Percentiles rank a stretch among this genome's conserved stretches.
Conservation (phyloP, 179 eudicot species). For the Silene coronaria region DNA sequence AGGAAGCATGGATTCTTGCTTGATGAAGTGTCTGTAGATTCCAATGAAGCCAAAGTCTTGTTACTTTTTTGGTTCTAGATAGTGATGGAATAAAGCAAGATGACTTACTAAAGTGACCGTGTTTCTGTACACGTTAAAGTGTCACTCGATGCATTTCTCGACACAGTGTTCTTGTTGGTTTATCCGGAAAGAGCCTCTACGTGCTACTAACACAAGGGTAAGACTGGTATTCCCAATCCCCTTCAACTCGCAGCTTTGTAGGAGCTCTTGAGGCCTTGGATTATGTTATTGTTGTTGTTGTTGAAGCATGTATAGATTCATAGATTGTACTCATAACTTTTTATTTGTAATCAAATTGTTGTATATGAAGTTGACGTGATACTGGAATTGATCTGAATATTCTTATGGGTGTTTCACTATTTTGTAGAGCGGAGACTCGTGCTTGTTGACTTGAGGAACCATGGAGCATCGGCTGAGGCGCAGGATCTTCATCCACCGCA, state of each 20-base stretch:
- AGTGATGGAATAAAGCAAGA: neutral
- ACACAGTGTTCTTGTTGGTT: too few species aligned
- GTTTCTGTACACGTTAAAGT: neutral
- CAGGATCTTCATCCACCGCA: slow-evolving; percentile 60
- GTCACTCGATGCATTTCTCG: neutral
- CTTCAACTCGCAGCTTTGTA: neutral
- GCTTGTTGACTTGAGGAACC: slow-evolving; percentile 83
- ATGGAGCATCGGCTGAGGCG: slow-evolving; percentile 68
- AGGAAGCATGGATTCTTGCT: too few species aligned
- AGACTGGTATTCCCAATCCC: neutral
- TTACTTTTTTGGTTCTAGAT: neutral
- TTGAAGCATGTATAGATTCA: neutral
- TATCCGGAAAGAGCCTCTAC: too few species aligned
- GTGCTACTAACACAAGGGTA: too few species aligned
- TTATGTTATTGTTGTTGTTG: neutral
- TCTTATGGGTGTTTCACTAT: slow-evolving; percentile 7
- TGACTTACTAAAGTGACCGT: neutral
- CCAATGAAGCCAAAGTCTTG: too few species aligned
- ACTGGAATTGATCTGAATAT: neutral
- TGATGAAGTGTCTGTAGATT: too few species aligned
- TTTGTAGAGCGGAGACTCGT: slow-evolving; percentile 79
- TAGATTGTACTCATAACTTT: neutral
- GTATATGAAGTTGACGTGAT: neutral
- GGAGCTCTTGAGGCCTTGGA: neutral
- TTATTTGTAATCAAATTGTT: neutral